Base-by-base conservation (phyloP, 108 stramenopile genomes). In the Parmales sp. region DNA sequence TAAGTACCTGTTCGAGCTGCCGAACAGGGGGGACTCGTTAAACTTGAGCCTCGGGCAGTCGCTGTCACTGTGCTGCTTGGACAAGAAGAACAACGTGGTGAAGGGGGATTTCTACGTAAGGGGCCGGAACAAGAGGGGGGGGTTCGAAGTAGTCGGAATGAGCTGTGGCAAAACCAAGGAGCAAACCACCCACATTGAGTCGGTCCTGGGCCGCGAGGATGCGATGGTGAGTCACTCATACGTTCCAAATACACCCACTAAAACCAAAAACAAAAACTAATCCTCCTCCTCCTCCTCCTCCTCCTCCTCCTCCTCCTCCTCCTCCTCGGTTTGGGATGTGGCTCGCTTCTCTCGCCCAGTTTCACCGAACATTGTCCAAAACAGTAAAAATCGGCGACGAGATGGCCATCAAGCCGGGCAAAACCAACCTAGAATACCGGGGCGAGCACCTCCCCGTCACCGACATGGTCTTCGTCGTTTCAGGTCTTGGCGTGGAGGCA, bases 361-460 rank as follows among this genome's bases (percentile, higher is more conserved):
- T 80, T 80, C 69, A 71, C 18, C 77, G 79, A 50, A 82, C 82
- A 13, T 51, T 87, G 34, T 76, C 65, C 63, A 51, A 78, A 41
- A 80, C 84, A 39, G 49, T 87, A 39, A 75, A 77, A 64, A 70
- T 82, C 19, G 87, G 87, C 11, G 87, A 88, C 44, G 87, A 88
- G 66, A 73, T 88, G 19, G 87, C 87, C 31, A 74, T 88, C 49
- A 78, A 79, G 68, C 80, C 81, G 9, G 87, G 87, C 5, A 74
- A 75, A 43, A 68, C 64, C 4, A 76, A 63, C 29, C 78, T 88
- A 0, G 68, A 65, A 3, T 86, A 88, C 43, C 65, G 67, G 6
- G 46, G 87, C 64, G 69, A 83, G 63, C 78, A 85, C 63, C 76
- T 84, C 22, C 86, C 87, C 28, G 85, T 88, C 43, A 84, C 81